Evolutionary conservation across 257 asterid genomes (phyloP).

Genomic region (Sherardia arvensis): DNA sequence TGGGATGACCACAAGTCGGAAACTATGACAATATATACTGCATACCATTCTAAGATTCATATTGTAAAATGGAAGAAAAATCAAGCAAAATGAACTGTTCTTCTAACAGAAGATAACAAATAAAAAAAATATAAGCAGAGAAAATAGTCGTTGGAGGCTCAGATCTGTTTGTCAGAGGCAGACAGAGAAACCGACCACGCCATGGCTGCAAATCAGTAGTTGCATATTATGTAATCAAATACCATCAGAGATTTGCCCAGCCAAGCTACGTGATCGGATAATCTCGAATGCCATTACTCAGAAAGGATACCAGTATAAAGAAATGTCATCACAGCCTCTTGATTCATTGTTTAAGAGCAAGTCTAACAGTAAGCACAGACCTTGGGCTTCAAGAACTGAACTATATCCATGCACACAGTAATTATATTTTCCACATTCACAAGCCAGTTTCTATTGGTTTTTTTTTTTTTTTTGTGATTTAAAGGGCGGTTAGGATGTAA

Average conservation of each 20-base stretch:
- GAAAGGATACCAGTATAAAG: not conserved
- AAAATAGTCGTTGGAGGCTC: conserved; percentile 3
- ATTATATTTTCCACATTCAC: too few relatives aligned
- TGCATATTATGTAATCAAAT: not conserved
- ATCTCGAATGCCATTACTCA: not conserved
- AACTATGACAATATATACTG: too few relatives aligned
- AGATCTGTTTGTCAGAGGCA: not conserved
- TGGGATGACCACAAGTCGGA: too few relatives aligned
- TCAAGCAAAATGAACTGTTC: not conserved
- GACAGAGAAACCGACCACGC: not conserved
- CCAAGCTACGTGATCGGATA: not conserved
- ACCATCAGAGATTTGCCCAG: not conserved
- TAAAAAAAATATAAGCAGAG: not conserved
- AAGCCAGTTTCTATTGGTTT: too few relatives aligned
- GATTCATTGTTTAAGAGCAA: not conserved
- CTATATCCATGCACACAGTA: too few relatives aligned
- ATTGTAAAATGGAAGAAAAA: too few relatives aligned
- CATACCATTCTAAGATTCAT: too few relatives aligned
- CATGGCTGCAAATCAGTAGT: conserved; percentile 2
- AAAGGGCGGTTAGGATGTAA: not conserved
- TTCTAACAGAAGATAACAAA: not conserved
- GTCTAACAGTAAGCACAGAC: not conserved
- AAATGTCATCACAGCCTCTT: not conserved
- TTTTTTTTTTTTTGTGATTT: too few relatives aligned
- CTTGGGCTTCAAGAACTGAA: too few relatives aligned